These are phyloP conservation scores for Hemileia vastatrix DNA, from an alignment of 1,284 basidiomycete genomes.

Conservation along the genomic window DNA sequence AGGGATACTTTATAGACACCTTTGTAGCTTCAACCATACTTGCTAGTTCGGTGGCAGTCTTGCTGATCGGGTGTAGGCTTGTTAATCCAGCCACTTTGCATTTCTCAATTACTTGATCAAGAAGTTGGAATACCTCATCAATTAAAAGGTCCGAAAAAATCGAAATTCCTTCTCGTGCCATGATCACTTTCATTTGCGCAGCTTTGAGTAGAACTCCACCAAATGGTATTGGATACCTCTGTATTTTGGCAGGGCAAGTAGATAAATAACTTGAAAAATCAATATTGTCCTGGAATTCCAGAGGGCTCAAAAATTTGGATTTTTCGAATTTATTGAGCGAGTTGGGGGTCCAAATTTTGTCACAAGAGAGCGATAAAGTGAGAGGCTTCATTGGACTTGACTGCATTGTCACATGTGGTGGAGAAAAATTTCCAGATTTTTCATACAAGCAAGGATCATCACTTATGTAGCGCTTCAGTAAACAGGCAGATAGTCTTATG, in stretches of 20 bases:
- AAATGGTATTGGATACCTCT: constrained; percentile 1
- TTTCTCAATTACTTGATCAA: not conserved
- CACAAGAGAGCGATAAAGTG: too few relatives aligned
- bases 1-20: too few relatives aligned
- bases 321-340: too few relatives aligned
- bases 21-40: not conserved
- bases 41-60: not conserved
- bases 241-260: not conserved
- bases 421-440: too few relatives aligned
- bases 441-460: too few relatives aligned
- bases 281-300: too few relatives aligned
- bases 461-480: not conserved
- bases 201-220: not conserved
- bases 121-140: not conserved
- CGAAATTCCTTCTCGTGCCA: not conserved
- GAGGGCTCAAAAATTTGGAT: too few relatives aligned
- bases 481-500: not conserved
- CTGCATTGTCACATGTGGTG: too few relatives aligned
- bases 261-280: not conserved
- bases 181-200: not conserved
- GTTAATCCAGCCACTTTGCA: not conserved
- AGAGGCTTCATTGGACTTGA: too few relatives aligned
- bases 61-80: not conserved
- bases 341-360: too few relatives aligned
- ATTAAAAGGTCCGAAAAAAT: not conserved